Evolutionary conservation across 352 stramenopile species (phyloP).

Genomic region (Albugo laibachii): DNA sequence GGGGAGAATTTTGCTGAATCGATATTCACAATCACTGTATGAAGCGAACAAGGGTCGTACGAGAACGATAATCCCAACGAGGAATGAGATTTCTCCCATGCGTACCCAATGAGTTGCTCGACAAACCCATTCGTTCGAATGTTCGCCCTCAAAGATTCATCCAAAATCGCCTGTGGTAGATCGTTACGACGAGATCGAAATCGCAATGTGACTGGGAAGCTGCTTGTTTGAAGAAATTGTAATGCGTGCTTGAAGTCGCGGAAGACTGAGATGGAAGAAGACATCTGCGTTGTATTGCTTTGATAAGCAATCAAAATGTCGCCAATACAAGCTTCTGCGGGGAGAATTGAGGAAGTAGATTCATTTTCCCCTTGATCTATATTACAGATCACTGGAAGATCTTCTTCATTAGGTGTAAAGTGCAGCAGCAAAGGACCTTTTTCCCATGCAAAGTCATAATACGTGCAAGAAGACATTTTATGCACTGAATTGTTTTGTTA

Average conservation of each 20-base stretch:
- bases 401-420: conserved; percentile 53
- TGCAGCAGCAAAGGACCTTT: conserved; percentile 25
- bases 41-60: conserved; percentile 55
- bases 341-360: conserved; percentile 21
- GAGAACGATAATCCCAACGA: conserved; percentile 49
- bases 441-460: conserved; percentile 45
- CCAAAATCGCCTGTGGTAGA: conserved; percentile 9
- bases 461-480: no score
- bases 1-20: conserved; percentile 35
- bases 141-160: no score
- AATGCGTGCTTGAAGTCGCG: conserved; percentile 15
- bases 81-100: conserved; percentile 17
- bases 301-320: conserved; percentile 38
- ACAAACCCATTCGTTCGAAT: conserved; percentile 7
- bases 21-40: conserved; percentile 44
- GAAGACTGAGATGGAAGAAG: conserved; percentile 21
- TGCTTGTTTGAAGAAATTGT: conserved; percentile 22
- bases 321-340: conserved; percentile 27
- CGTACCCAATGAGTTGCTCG: conserved; percentile 25
- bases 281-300: conserved; percentile 4
- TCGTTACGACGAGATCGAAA: conserved; percentile 38
- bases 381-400: conserved; percentile 51
- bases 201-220: conserved; percentile 35
- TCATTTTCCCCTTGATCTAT: conserved; percentile 10
- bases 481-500: no score